Percentiles rank a stretch among this genome's conserved stretches.
These are phyloP conservation scores for Fragaria ananassa DNA, from an alignment of 306 rosid genomes.

Conservation along the genomic window DNA sequence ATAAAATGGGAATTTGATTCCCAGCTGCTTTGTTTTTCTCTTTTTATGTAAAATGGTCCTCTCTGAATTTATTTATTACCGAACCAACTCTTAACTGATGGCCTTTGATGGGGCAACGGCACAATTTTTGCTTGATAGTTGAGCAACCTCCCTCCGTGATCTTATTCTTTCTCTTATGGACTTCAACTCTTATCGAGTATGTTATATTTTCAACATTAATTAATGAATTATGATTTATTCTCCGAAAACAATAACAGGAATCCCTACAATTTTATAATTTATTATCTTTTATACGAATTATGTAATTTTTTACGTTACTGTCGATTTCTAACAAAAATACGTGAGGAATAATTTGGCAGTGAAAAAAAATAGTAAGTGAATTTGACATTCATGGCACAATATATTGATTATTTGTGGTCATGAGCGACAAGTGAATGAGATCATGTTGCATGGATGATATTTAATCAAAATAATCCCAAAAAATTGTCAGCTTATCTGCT, in stretches of 20 bases:
- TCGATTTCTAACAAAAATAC: too few relatives aligned
- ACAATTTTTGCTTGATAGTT: neutral
- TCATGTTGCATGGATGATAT: neutral
- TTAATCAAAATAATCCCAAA: neutral
- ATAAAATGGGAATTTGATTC: neutral
- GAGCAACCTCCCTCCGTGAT: neutral
- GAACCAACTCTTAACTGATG: neutral
- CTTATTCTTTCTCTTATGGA: neutral
- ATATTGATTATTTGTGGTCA: neutral
- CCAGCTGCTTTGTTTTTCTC: neutral
- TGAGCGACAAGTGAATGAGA: neutral
- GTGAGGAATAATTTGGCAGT: neutral
- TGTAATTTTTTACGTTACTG: too few relatives aligned
- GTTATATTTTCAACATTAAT: neutral
- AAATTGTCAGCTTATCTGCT: neutral
- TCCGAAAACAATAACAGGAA: too few relatives aligned
- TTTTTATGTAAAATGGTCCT: neutral
- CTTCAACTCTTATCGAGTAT: neutral
- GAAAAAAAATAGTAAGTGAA: neutral
- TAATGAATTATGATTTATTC: too few relatives aligned
- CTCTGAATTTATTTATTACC: neutral
- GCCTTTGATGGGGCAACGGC: constrained; percentile 2
- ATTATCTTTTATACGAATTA: too few relatives aligned
- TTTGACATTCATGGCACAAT: neutral
- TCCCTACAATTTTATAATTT: too few relatives aligned